Percentiles rank a stretch among this genome's conserved stretches.
Conservation (phyloP, 2,329 filamentous ascomycete genomes). For the Epichloe uncinata region DNA sequence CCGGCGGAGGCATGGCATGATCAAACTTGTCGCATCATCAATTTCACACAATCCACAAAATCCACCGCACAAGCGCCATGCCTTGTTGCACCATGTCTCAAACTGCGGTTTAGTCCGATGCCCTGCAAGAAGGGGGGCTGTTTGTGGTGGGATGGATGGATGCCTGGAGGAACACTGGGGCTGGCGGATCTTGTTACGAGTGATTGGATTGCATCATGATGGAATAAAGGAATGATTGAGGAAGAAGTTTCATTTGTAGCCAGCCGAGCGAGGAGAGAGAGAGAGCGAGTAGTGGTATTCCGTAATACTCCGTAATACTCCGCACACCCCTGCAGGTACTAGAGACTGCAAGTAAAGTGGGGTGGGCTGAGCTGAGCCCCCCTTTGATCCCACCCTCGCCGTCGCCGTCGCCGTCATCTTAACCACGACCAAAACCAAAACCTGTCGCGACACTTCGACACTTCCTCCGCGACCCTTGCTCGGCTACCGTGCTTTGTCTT, state of each 20-base stretch:
- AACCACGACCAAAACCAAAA: not conserved
- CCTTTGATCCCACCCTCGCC: not conserved
- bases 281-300: no score
- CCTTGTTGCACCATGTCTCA: not conserved
- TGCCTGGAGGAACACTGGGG: not conserved
- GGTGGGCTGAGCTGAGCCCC: not conserved
- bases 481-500: not conserved
- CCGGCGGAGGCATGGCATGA: not conserved
- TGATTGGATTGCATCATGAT: not conserved
- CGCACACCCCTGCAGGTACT: no score
- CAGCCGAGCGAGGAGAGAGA: no score
- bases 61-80: not conserved
- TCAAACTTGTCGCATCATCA: not conserved
- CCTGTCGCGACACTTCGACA: not conserved
- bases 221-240: not conserved
- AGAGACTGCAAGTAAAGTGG: no score
- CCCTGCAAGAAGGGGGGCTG: not conserved
- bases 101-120: not conserved
- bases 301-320: no score
- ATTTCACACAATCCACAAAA: not conserved
- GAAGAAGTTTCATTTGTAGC: not conserved
- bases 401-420: not conserved
- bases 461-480: constrained; percentile 1
- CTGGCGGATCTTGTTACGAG: not conserved
- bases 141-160: not conserved